Evolutionary conservation across 441 rosid species (phyloP).

Genomic region (Syzygium malaccense): DNA sequence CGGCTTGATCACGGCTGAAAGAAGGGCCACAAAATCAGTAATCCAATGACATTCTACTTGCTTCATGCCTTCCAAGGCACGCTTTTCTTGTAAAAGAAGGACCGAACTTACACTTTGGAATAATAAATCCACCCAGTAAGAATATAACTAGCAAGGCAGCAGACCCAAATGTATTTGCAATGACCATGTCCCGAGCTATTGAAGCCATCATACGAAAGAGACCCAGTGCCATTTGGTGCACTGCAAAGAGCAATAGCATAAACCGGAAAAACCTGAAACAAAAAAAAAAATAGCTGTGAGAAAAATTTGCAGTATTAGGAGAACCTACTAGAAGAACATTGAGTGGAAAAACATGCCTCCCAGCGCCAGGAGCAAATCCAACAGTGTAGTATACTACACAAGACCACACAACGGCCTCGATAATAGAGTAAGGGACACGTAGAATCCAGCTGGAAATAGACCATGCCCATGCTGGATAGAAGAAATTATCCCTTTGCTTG

Average conservation of each 20-base stretch:
- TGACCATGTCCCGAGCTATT: constrained; percentile 73
- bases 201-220: constrained; percentile 82
- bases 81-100: not conserved
- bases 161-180: constrained; percentile 87
- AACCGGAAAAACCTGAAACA: constrained; percentile 55
- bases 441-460: constrained; percentile 66
- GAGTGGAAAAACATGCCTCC: constrained; percentile 34
- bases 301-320: not conserved
- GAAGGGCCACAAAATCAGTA: not conserved
- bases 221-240: constrained; percentile 94
- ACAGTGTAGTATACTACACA: constrained; percentile 74
- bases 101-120: constrained; percentile 62
- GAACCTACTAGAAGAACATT: not conserved
- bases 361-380: constrained; percentile 70
- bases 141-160: constrained; percentile 54
- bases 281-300: not conserved
- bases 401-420: constrained; percentile 89
- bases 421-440: constrained; percentile 76
- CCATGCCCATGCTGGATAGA: constrained; percentile 98
- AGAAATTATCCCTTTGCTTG: constrained; percentile 86
- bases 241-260: constrained; percentile 56
- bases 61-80: not conserved
- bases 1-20: constrained; percentile 56
- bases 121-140: constrained; percentile 84
- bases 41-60: not conserved